A percentile compares a stretch with the other conserved stretches of the same genome.
phyloP scores from a whole-genome alignment of 768 basidiomycete genomes.

The Chlorophyllum brunneum region DNA sequence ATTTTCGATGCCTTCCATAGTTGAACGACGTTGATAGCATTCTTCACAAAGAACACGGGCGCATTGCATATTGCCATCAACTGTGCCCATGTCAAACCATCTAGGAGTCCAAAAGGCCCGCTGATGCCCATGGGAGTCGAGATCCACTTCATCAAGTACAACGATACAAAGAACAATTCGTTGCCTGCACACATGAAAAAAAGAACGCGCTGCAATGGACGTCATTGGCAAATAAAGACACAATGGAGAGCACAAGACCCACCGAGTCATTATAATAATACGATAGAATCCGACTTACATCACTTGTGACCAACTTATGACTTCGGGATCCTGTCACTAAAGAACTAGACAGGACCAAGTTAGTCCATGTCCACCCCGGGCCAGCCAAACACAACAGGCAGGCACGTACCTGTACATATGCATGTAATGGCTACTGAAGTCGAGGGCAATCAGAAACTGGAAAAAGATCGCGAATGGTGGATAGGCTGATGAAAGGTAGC shows the following conservation, averaged over 20 bases:
- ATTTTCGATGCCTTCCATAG: conserved; percentile 98
- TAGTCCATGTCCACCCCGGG: conserved; percentile 14
- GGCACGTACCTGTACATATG: conserved; percentile 92
- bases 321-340: conserved; percentile 90
- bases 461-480: conserved; percentile 81
- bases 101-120: conserved; percentile 13
- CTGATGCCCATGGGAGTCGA: conserved; percentile 60
- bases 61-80: conserved; percentile 57
- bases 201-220: conserved; percentile 59
- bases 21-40: conserved; percentile 92
- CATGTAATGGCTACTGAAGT: conserved; percentile 99
- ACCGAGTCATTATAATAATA: conserved; percentile 93
- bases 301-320: conserved; percentile 90
- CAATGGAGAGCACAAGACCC: conserved; percentile 22
- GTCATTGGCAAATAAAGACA: background rate
- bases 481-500: conserved; percentile 90
- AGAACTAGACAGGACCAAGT: conserved; percentile 51
- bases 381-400: background rate
- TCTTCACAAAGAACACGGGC: conserved; percentile 77
- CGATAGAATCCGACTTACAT: conserved; percentile 89
- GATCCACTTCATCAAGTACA: conserved; percentile 91
- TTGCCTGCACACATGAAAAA: conserved; percentile 94
- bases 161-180: conserved; percentile 91
- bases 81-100: conserved; percentile 70
- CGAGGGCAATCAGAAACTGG: conserved; percentile 93